These are phyloP conservation scores for Rhizopogon vulgaris DNA, from an alignment of 768 basidiomycete genomes.

Conservation along the genomic window DNA sequence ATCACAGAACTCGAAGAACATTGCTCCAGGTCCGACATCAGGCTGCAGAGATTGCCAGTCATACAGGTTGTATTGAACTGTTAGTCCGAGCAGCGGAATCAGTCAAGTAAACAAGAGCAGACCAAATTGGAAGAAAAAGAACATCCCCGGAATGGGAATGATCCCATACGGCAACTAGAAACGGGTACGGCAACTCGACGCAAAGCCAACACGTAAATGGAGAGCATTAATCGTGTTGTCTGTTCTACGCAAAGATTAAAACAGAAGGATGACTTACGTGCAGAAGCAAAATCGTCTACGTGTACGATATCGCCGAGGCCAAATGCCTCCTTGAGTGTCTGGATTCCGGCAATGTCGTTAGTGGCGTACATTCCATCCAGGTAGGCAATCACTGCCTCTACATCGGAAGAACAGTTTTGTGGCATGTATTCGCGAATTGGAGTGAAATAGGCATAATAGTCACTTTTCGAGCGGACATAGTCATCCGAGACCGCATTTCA, in stretches of 20 bases:
- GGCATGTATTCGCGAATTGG: conserved; percentile 67
- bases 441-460: conserved; percentile 48
- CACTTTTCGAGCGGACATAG: conserved; percentile 2
- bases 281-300: conserved; percentile 60
- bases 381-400: conserved; percentile 55
- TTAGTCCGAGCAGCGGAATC: not conserved
- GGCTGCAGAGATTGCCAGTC: conserved; percentile 69
- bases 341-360: conserved; percentile 38
- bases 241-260: not conserved
- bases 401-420: conserved; percentile 66
- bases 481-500: not conserved
- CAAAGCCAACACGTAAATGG: not conserved
- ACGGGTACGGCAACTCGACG: no score
- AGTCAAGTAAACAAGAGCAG: not conserved
- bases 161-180: no score
- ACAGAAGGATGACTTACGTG: conserved; percentile 29
- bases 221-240: not conserved
- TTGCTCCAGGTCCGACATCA: conserved; percentile 31
- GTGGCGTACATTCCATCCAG: conserved; percentile 51
- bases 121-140: not conserved
- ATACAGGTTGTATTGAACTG: conserved; percentile 36
- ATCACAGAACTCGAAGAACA: conserved; percentile 36
- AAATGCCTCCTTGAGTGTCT: conserved; percentile 50
- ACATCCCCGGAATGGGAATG: not conserved
- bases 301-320: conserved; percentile 54